Evolutionary conservation across 257 asterid genomes (phyloP).

Genomic region (Jacaranda copaia): DNA sequence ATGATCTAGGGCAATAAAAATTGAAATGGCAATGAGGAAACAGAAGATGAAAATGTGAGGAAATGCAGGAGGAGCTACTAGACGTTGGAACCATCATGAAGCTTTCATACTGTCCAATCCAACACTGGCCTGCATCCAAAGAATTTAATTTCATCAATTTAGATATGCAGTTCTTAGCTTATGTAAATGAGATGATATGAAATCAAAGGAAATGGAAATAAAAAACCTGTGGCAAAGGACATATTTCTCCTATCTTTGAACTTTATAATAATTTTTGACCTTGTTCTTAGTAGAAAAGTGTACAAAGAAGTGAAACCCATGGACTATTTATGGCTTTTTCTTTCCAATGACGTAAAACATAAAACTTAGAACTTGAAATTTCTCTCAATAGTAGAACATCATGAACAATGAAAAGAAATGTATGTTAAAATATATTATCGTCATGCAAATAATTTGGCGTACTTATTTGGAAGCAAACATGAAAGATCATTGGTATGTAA

Average conservation of each 20-base stretch:
- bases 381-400: no score
- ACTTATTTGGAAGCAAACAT: no score
- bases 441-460: no score
- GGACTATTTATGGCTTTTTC: neutral
- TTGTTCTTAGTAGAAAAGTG: neutral
- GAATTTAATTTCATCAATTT: neutral
- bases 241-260: no score
- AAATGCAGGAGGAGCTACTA: conserved; percentile 4
- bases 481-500: no score
- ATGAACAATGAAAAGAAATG: no score
- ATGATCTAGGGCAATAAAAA: neutral
- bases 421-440: no score
- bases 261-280: no score
- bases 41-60: neutral
- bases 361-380: no score
- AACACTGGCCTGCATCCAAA: conserved; percentile 45
- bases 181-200: neutral
- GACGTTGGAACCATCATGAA: conserved; percentile 42
- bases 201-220: neutral
- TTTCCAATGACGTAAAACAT: no score
- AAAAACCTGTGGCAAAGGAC: neutral
- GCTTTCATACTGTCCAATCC: conserved; percentile 81
- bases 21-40: neutral
- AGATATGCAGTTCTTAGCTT: neutral
- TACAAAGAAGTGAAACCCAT: neutral